Evolutionary conservation across 1,139 yeast species (phyloP).

Genomic region (Debaryomyces robertsiae): DNA sequence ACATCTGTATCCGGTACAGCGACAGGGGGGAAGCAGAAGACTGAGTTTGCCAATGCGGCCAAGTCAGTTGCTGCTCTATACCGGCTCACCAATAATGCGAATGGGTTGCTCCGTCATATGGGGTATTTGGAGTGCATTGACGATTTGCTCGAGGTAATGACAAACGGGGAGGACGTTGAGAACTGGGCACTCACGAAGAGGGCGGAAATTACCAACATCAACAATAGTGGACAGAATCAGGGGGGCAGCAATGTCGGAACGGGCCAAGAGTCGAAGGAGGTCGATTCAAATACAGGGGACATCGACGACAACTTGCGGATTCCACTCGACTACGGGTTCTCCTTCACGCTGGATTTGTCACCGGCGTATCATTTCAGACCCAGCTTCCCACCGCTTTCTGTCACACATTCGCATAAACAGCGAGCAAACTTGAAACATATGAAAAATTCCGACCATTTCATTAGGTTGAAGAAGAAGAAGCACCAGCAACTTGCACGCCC

Average conservation of each 20-base stretch:
- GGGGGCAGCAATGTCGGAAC: neutral
- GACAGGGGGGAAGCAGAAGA: constrained; percentile 23
- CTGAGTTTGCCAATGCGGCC: constrained; percentile 65
- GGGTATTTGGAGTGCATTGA: constrained; percentile 62
- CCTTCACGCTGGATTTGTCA: constrained; percentile 31
- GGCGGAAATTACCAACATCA: constrained; percentile 43
- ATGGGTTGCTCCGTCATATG: constrained; percentile 43
- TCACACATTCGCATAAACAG: constrained; percentile 28
- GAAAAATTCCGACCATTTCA: constrained; percentile 14
- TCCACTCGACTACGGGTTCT: constrained; percentile 42
- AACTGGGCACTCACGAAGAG: constrained; percentile 54
- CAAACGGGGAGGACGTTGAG: constrained; percentile 52
- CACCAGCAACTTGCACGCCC: constrained; percentile 5
- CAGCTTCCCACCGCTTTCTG: constrained; percentile 49
- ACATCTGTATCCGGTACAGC: constrained; percentile 22
- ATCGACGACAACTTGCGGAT: constrained; percentile 19
- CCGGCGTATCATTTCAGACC: constrained; percentile 46
- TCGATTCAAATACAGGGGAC: neutral
- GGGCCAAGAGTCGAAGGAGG: constrained; percentile 6
- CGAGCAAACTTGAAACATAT: constrained; percentile 15
- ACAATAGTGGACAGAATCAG: constrained; percentile 11
- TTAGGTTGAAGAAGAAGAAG: constrained; percentile 14
- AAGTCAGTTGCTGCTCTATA: constrained; percentile 65
- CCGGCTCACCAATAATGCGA: constrained; percentile 51
- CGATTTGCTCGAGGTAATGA: constrained; percentile 52